Percentiles rank a stretch among this genome's conserved stretches.
phyloP scores from a whole-genome alignment of 1,284 basidiomycete genomes.

The Ceratobasidium sp. region DNA sequence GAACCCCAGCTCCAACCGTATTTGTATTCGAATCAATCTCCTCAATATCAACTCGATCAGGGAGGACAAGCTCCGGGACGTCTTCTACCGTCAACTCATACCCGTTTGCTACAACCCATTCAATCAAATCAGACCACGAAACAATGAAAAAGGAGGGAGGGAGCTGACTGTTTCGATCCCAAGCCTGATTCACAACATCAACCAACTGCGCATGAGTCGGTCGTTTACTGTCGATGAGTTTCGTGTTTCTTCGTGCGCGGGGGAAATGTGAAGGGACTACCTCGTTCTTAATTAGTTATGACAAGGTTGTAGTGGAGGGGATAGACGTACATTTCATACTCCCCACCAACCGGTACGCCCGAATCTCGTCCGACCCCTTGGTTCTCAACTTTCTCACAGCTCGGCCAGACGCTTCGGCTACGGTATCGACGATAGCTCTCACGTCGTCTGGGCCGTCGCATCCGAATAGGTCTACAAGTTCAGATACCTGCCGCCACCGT shows the following conservation, averaged over 20 bases:
- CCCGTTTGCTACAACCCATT: slow-evolving; percentile 1
- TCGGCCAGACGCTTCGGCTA: slow-evolving; percentile 32
- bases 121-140: not conserved
- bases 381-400: slow-evolving; percentile 31
- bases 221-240: slow-evolving; percentile 39
- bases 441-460: slow-evolving; percentile 35
- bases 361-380: slow-evolving; percentile 32
- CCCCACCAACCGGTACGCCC: slow-evolving; percentile 35
- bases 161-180: slow-evolving; percentile 19
- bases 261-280: slow-evolving; percentile 39
- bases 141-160: not conserved
- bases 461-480: slow-evolving; percentile 33
- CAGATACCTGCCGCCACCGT: slow-evolving; percentile 10
- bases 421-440: slow-evolving; percentile 18
- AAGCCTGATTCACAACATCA: slow-evolving; percentile 31
- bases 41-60: slow-evolving; percentile 23
- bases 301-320: not conserved
- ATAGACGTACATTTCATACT: slow-evolving; percentile 31
- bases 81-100: slow-evolving; percentile 31
- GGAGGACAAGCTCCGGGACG: slow-evolving; percentile 29
- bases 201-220: slow-evolving; percentile 13
- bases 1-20: not conserved
- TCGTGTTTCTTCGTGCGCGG: slow-evolving; percentile 10
- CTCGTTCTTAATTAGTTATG: not conserved
- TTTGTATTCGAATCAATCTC: not conserved